phyloP scores from a whole-genome alignment of 2,329 filamentous ascomycete species.

The Fusarium dimerum region DNA sequence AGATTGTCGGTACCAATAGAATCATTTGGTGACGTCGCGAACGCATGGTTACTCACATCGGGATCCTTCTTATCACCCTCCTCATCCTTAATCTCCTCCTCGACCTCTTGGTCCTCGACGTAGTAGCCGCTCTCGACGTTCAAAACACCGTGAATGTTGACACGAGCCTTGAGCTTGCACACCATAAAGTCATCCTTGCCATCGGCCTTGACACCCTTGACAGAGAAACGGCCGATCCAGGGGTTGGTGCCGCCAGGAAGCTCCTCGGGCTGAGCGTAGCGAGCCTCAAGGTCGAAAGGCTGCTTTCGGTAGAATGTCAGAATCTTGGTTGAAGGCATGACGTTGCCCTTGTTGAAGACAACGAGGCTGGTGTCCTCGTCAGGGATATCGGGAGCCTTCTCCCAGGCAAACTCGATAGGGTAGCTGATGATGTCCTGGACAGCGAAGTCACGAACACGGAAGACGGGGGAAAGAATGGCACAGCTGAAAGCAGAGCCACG shows the following conservation, averaged over 20 bases:
- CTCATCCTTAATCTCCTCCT: constrained; percentile 85
- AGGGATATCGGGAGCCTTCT: constrained; percentile 96
- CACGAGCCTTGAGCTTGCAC: constrained; percentile 96
- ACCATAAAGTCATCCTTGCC: constrained; percentile 98
- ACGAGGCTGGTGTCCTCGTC: constrained; percentile 97
- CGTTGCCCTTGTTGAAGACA: constrained; percentile 96
- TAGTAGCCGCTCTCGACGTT: constrained; percentile 98
- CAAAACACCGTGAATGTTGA: constrained; percentile 94
- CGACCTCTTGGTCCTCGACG: constrained; percentile 95
- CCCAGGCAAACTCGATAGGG: constrained; percentile 98
- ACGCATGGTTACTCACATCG: constrained; percentile 61
- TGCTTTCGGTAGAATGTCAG: constrained; percentile 99
- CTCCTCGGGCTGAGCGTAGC: constrained; percentile 82
- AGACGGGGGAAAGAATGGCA: constrained; percentile 93
- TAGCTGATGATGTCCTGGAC: constrained; percentile 98
- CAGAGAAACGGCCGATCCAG: constrained; percentile 96
- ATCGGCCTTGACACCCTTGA: constrained; percentile 95
- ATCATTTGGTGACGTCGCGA: constrained; percentile 3
- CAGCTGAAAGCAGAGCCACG: constrained; percentile 97
- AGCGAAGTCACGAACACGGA: constrained; percentile 97
- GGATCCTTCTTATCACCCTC: constrained; percentile 64
- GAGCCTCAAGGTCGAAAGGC: constrained; percentile 92
- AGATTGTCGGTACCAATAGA: background rate
- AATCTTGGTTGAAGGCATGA: constrained; percentile 98
- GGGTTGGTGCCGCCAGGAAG: constrained; percentile 89